Evolutionary conservation across 2,329 filamentous ascomycete species (phyloP).

Genomic region (Metarhizium album): DNA sequence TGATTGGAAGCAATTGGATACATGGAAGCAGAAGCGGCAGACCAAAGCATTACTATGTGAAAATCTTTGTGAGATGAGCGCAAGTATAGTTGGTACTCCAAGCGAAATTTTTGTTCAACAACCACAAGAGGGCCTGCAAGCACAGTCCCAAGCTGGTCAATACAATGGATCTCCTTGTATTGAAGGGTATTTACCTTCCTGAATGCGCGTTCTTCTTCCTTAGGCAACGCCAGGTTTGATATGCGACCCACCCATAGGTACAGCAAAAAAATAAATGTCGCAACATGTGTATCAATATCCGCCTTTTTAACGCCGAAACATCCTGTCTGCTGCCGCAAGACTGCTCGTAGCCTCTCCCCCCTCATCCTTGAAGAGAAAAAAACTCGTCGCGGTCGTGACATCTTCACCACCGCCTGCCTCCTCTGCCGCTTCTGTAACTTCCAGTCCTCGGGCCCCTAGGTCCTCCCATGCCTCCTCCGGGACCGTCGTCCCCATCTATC

Average conservation of each 20-base stretch:
- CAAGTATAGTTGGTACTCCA: background rate
- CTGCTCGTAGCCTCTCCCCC: background rate
- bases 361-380: background rate
- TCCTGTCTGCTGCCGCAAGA: background rate
- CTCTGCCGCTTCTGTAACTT: constrained; percentile 40
- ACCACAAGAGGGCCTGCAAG: background rate
- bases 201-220: background rate
- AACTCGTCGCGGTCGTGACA: background rate
- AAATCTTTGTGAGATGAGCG: too few species aligned
- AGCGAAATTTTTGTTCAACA: background rate
- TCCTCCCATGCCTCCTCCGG: constrained; percentile 27
- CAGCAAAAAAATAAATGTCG: background rate
- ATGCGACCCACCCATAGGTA: background rate
- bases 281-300: background rate
- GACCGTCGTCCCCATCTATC: constrained; percentile 36
- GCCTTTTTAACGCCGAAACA: background rate
- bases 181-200: constrained; percentile 3
- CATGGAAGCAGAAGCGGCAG: background rate
- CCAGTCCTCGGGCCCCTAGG: constrained; percentile 42
- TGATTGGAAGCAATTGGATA: background rate
- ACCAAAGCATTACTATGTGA: too few species aligned
- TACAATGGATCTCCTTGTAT: background rate
- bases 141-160: background rate
- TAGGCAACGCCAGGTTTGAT: background rate
- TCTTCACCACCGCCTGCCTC: constrained; percentile 15